These are phyloP conservation scores for Cystobasidium pallidum DNA, from an alignment of 1,284 basidiomycete genomes.

Conservation along the genomic window DNA sequence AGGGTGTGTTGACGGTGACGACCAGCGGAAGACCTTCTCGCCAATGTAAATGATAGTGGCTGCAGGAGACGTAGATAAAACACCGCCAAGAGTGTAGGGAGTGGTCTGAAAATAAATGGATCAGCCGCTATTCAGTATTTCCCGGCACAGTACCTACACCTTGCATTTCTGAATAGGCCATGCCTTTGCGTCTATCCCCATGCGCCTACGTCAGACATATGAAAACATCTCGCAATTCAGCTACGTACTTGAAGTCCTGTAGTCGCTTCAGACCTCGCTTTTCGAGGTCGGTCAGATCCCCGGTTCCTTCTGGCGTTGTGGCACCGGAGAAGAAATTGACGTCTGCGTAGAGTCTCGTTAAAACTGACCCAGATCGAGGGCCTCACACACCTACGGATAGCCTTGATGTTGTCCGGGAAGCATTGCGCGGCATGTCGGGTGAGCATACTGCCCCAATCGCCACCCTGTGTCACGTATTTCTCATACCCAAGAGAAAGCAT, in stretches of 20 bases:
- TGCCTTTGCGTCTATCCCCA: slow-evolving; percentile 19
- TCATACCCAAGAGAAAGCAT: slow-evolving; percentile 50
- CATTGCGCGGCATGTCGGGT: slow-evolving; percentile 34
- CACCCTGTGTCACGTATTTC: slow-evolving; percentile 49
- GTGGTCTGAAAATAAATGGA: slow-evolving; percentile 14
- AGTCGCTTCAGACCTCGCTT: slow-evolving; percentile 35
- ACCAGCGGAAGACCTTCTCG: slow-evolving; percentile 46
- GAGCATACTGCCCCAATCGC: slow-evolving; percentile 42
- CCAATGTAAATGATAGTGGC: slow-evolving; percentile 40
- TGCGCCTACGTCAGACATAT: background rate
- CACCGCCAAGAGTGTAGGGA: slow-evolving; percentile 45
- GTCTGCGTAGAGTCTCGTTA: slow-evolving; percentile 1
- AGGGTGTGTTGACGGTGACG: slow-evolving; percentile 34
- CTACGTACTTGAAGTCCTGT: slow-evolving; percentile 30
- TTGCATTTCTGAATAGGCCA: slow-evolving; percentile 38
- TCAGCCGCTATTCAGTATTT: background rate
- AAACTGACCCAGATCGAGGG: background rate
- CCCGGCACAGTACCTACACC: slow-evolving; percentile 7
- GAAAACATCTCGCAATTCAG: too few relatives aligned
- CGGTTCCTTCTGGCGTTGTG: slow-evolving; percentile 24
- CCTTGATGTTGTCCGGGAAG: slow-evolving; percentile 42
- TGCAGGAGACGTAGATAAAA: slow-evolving; percentile 31
- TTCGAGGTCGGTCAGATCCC: slow-evolving; percentile 29
- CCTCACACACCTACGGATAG: slow-evolving; percentile 18
- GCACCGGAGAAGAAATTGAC: slow-evolving; percentile 40